phyloP scores from a whole-genome alignment of 163 green algal genomes.

The Chlorella variabilis region DNA sequence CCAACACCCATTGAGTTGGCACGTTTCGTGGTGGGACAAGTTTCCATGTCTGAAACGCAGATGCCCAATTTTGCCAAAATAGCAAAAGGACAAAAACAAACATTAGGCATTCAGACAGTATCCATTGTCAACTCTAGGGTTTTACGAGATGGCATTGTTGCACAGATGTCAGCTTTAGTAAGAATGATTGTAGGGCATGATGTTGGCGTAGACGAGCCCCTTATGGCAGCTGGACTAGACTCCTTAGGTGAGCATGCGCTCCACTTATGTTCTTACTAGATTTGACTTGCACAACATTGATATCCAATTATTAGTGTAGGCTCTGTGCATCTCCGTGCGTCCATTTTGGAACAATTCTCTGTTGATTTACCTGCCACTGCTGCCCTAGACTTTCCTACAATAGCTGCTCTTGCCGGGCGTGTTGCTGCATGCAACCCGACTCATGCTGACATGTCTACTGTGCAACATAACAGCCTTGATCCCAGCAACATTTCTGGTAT shows the following conservation, averaged over 20 bases:
- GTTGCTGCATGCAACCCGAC: no score
- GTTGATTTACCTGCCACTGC: constrained; percentile 80
- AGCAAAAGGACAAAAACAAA: no score
- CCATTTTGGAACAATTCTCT: constrained; percentile 60
- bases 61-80: background rate
- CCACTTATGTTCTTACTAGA: no score
- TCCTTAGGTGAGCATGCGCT: constrained; percentile 58
- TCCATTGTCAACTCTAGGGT: no score
- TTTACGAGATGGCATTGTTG: no score
- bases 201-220: constrained; percentile 51
- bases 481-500: no score
- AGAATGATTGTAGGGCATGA: background rate
- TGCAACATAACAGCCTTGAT: no score
- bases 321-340: constrained; percentile 76
- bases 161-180: constrained; percentile 1
- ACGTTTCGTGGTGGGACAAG: constrained; percentile 31
- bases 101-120: no score
- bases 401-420: constrained; percentile 48
- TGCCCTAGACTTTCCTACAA: constrained; percentile 84
- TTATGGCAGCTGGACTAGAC: constrained; percentile 84
- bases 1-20: constrained; percentile 65
- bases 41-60: no score
- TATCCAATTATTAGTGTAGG: no score
- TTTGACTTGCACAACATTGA: no score
- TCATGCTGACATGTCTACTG: no score